phyloP scores from a whole-genome alignment of 805 yeast species.

The Saccharomycopsis olivae region DNA sequence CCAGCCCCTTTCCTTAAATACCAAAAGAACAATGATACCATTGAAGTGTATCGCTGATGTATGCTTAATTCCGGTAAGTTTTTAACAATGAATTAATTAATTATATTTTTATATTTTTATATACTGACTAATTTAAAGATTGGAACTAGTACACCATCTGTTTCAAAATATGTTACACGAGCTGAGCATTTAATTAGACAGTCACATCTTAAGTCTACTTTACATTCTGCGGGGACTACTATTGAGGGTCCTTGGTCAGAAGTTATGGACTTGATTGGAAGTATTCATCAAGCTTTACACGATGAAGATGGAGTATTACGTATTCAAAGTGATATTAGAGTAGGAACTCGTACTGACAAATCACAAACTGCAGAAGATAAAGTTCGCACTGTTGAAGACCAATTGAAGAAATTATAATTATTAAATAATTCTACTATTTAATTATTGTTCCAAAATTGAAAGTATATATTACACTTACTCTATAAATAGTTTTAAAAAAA shows the following conservation, averaged over 20 bases:
- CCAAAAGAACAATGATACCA: slow-evolving; percentile 31
- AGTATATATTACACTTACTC: no score
- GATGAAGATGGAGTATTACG: slow-evolving; percentile 54
- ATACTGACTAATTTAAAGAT: slow-evolving; percentile 30
- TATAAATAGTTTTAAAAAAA: no score
- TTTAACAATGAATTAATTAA: no score
- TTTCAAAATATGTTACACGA: slow-evolving; percentile 68
- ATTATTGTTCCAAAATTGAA: no score
- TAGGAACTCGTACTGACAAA: slow-evolving; percentile 49
- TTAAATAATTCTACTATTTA: not conserved
- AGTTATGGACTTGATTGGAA: slow-evolving; percentile 70
- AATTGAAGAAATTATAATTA: slow-evolving; percentile 16
- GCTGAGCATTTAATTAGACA: slow-evolving; percentile 54
- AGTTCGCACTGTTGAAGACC: slow-evolving; percentile 31
- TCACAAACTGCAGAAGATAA: slow-evolving; percentile 32
- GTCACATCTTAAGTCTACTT: slow-evolving; percentile 52
- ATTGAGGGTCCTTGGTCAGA: slow-evolving; percentile 87
- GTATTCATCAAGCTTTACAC: slow-evolving; percentile 65
- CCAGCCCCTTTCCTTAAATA: no score
- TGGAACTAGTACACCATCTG: slow-evolving; percentile 71
- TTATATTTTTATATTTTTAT: no score
- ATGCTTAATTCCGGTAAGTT: slow-evolving; percentile 67
- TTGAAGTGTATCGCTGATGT: slow-evolving; percentile 75
- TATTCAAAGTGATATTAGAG: slow-evolving; percentile 77
- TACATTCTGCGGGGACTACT: slow-evolving; percentile 91